A percentile compares a stretch with the other conserved stretches of the same genome.
Conservation (phyloP, 139 green algal species). For the Micractinium sp. region DNA sequence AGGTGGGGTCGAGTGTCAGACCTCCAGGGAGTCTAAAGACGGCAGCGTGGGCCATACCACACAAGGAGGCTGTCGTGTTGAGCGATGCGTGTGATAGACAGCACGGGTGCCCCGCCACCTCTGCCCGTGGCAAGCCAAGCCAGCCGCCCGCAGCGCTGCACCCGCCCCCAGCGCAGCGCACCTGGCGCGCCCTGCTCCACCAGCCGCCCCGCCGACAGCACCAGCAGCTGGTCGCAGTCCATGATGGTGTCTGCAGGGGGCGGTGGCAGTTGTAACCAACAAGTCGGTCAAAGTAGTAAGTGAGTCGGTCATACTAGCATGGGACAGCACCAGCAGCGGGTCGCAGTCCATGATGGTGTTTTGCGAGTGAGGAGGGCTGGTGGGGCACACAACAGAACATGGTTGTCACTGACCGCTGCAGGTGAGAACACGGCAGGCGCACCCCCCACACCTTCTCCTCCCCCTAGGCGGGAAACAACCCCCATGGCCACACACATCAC, state of each 20-base stretch:
- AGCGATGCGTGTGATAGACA: background rate
- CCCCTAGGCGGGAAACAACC: too few species aligned
- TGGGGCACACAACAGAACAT: too few species aligned
- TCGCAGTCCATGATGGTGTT: slow-evolving; percentile 92
- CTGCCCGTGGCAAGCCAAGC: too few species aligned
- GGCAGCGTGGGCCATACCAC: background rate
- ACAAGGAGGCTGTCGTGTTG: background rate
- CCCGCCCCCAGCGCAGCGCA: background rate
- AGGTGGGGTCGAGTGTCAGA: too few species aligned
- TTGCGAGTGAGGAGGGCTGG: background rate
- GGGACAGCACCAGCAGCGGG: slow-evolving; percentile 76
- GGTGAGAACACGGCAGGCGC: too few species aligned
- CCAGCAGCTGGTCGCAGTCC: slow-evolving; percentile 84
- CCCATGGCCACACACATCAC: background rate
- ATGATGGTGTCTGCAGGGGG: slow-evolving; percentile 79
- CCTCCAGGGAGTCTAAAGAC: too few species aligned
- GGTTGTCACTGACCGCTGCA: too few species aligned
- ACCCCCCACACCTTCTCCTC: too few species aligned
- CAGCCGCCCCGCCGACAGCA: slow-evolving; percentile 73
- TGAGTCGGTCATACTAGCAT: background rate
- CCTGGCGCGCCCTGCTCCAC: slow-evolving; percentile 71
- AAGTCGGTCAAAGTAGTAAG: too few species aligned
- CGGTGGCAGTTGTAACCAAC: background rate
- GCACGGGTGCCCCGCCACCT: too few species aligned
- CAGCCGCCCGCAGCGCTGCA: background rate